These are phyloP conservation scores for Colletotrichum sp. DNA, from an alignment of 2,329 filamentous ascomycete genomes.

Conservation along the genomic window DNA sequence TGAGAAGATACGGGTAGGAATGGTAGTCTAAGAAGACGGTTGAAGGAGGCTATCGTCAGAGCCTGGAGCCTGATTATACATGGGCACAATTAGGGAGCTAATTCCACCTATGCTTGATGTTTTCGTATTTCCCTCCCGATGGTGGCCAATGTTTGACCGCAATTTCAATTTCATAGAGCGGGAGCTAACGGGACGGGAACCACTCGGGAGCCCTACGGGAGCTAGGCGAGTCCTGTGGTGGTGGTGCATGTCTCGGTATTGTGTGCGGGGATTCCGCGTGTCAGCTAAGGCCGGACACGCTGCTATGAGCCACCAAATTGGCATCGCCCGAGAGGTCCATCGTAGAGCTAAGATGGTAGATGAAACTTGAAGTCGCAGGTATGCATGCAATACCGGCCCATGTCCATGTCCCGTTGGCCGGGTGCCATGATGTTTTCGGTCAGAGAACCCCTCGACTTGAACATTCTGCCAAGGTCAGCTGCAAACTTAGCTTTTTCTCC, in stretches of 20 bases:
- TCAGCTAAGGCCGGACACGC: background rate
- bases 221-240: background rate
- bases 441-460: background rate
- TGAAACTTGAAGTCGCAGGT: background rate
- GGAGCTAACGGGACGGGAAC: background rate
- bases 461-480: background rate
- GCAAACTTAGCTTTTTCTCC: background rate
- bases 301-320: background rate
- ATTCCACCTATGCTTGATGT: background rate
- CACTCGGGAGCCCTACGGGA: background rate
- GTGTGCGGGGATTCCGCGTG: background rate
- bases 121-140: background rate
- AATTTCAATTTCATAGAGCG: background rate
- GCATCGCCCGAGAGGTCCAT: accelerated
- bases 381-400: background rate
- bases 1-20: background rate
- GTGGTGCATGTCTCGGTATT: background rate
- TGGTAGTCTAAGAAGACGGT: background rate
- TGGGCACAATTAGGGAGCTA: background rate
- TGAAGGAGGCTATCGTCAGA: background rate
- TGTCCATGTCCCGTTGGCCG: background rate
- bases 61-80: background rate
- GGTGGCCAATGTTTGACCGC: background rate
- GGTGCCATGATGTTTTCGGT: background rate
- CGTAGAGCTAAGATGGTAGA: background rate